Conservation (phyloP, 306 rosid species). For the Parietaria judaica region DNA sequence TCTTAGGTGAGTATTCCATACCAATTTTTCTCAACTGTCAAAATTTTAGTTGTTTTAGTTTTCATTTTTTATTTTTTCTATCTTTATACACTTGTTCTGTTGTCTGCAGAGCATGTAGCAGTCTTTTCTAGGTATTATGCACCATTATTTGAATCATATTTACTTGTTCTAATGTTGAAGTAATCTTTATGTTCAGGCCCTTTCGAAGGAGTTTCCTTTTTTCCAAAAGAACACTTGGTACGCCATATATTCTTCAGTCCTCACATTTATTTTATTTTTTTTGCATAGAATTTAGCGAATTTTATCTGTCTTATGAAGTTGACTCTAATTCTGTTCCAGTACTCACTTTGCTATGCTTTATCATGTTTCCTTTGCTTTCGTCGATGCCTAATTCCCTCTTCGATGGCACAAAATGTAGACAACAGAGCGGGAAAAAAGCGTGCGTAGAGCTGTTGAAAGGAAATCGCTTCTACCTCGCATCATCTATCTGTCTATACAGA, state of each 20-base stretch:
- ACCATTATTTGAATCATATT: neutral
- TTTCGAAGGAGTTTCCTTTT: constrained; percentile 72
- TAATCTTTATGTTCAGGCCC: constrained; percentile 50
- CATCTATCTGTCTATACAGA: constrained; percentile 75
- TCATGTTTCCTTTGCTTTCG: constrained; percentile 1
- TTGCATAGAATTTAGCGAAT: too few species aligned
- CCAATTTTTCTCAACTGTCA: constrained; percentile 5
- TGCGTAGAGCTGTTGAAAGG: constrained; percentile 63
- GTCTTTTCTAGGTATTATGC: neutral
- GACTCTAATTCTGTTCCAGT: too few species aligned
- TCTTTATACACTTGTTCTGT: too few species aligned
- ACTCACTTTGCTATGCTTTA: neutral
- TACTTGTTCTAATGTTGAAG: neutral
- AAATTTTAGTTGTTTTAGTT: neutral
- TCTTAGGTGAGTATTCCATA: constrained; percentile 50
- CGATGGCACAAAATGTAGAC: constrained; percentile 39
- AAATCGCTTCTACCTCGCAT: constrained; percentile 88
- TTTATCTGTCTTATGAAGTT: too few species aligned
- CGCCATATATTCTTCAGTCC: constrained; percentile 10
- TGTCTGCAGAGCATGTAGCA: neutral
- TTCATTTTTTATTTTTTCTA: neutral
- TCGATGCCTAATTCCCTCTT: constrained; percentile 7
- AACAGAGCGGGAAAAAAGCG: constrained; percentile 50
- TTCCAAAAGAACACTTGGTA: constrained; percentile 63
- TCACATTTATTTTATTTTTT: too few species aligned